Evolutionary conservation across 2,329 filamentous ascomycete genomes (phyloP).

Genomic region (Cytospora piceicola): DNA sequence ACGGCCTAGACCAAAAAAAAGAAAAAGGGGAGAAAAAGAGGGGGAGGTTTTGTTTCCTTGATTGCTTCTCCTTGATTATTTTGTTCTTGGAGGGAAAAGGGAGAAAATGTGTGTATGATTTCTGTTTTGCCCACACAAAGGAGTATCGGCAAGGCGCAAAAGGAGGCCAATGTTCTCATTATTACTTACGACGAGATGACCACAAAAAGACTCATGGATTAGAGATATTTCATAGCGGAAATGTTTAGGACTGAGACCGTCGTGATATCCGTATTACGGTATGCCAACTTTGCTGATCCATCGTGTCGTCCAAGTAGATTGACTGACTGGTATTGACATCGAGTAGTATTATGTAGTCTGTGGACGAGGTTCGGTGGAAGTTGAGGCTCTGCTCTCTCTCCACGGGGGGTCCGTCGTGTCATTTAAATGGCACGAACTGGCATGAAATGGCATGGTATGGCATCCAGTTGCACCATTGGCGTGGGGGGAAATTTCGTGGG

Average conservation of each 20-base stretch:
- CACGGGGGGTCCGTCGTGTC: background rate
- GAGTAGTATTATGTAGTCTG: background rate
- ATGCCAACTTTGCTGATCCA: too few relatives aligned
- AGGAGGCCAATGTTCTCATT: background rate
- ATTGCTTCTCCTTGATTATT: too few relatives aligned
- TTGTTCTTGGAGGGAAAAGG: background rate
- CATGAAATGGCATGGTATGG: background rate
- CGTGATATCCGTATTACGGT: background rate
- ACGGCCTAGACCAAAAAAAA: conserved; percentile 10
- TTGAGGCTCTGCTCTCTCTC: conserved; percentile 1
- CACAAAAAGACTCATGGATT: background rate
- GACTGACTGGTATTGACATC: too few relatives aligned
- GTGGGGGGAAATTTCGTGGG: background rate
- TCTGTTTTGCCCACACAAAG: background rate
- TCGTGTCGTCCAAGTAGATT: too few relatives aligned
- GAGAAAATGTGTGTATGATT: background rate
- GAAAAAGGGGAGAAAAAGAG: too few relatives aligned
- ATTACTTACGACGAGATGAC: background rate
- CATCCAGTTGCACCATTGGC: conserved; percentile 1
- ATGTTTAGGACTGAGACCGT: background rate
- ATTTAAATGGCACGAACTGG: background rate
- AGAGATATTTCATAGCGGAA: background rate
- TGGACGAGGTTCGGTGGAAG: background rate
- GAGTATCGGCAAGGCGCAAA: background rate
- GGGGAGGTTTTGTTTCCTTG: background rate